Evolutionary conservation across 768 basidiomycete genomes (phyloP), one percentile per base, ranked within the genome.

Genomic region (Mycena vulgaris): DNA sequence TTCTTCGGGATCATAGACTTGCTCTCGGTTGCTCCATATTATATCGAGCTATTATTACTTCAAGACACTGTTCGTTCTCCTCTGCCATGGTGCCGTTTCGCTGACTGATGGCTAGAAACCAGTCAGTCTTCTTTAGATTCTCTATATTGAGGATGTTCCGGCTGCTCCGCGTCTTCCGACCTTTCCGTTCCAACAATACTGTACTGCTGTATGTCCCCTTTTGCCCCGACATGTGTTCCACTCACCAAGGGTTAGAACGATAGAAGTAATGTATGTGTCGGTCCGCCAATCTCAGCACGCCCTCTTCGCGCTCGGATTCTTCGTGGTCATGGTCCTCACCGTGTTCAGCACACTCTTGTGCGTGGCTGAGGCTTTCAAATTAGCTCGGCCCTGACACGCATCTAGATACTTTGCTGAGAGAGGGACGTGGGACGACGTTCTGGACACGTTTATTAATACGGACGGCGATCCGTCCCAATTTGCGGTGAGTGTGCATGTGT

Each of bases 211-310:
- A 79, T 64, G 93, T 85, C 8, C 17, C 21, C 10, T 63, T 30
- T 40, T 45, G 4, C 23, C 25, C 21, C 28, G 8, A 66, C 17
- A 28, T 59, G 17, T 35, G 16, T 13, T 17, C 47, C 40, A 63
- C 47, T 67, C 52, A 74, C 65, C 28, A 25, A 49, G 51, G 16
- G 52, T 23, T 63, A 94, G 93, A 52, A 95, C 94, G 0, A 95
- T 95, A 56, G 93, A 95, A 83, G 94, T 95, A 75, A 98, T 97
- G 96, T 95, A 93, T 78, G 87, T 97, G 33, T 92, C 95, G 33
- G 92, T 96, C 39, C 88, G 93, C 57, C 86, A 95, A 68, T 96
- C 94, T 0, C 92, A 95, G 72, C 94, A 97, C 74, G 95, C 95
- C 0, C 84, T 96, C 0, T 86, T 96, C 4, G 95, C 96, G 0